Conservation (phyloP, 169 alveolate species). For the Babesia sp. region DNA sequence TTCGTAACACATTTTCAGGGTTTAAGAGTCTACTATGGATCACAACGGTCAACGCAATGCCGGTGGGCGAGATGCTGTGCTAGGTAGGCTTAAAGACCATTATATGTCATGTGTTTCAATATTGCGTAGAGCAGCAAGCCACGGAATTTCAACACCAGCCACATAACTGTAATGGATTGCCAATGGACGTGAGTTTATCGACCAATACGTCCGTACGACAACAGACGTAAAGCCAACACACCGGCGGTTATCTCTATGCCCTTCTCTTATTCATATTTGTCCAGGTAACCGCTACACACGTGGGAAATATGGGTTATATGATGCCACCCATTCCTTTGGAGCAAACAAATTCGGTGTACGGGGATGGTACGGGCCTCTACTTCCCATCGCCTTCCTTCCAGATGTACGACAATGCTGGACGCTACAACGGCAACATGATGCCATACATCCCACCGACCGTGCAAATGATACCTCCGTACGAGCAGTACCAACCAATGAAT, state of each 20-base stretch:
- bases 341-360: slow-evolving; percentile 26
- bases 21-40: slow-evolving; percentile 10
- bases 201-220: too few relatives aligned
- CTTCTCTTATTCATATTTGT: not conserved
- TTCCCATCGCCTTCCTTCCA: slow-evolving; percentile 29
- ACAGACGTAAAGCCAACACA: too few relatives aligned
- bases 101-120: not conserved
- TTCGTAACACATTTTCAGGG: too few relatives aligned
- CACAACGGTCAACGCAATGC: slow-evolving; percentile 6
- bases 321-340: slow-evolving; percentile 45
- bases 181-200: slow-evolving; percentile 21
- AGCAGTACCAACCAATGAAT: slow-evolving; percentile 22
- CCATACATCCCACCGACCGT: slow-evolving; percentile 12
- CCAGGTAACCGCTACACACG: slow-evolving; percentile 20
- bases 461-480: slow-evolving; percentile 46
- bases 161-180: slow-evolving; percentile 1
- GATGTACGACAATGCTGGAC: slow-evolving; percentile 24
- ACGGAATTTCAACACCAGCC: not conserved
- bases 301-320: slow-evolving; percentile 28
- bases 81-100: not conserved
- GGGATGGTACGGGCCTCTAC: slow-evolving; percentile 48
- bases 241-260: too few relatives aligned
- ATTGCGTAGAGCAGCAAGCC: not conserved
- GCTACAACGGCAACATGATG: slow-evolving; percentile 13
- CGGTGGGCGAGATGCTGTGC: not conserved